Percentiles rank a stretch among this genome's conserved stretches.
Conservation (phyloP, 495 filamentous ascomycete species). For the Neurospora sp. region DNA sequence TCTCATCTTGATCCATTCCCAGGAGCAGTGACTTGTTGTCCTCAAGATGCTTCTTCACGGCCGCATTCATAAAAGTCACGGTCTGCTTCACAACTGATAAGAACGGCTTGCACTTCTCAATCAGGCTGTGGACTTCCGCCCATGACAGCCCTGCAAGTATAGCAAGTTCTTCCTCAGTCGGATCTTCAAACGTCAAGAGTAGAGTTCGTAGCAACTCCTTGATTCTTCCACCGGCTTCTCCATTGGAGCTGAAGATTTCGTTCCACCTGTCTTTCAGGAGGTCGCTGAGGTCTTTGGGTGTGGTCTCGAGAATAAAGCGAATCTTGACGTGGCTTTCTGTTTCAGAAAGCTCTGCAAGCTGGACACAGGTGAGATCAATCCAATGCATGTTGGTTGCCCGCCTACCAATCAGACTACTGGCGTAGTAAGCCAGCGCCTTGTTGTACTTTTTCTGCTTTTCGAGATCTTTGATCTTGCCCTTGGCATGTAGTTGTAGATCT, state of each 20-base stretch:
- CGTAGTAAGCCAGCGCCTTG: conserved; percentile 25
- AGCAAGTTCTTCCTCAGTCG: conserved; percentile 22
- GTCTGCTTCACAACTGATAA: conserved; percentile 18
- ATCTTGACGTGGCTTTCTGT: conserved; percentile 20
- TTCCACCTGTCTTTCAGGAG: conserved; percentile 23
- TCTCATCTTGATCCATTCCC: conserved; percentile 22
- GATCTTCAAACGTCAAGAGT: conserved; percentile 26
- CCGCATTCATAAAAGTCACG: conserved; percentile 14
- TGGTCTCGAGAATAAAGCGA: conserved; percentile 18
- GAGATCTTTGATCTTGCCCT: conserved; percentile 12
- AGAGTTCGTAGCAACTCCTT: conserved; percentile 27
- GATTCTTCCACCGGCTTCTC: conserved; percentile 17
- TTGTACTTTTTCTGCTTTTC: conserved; percentile 24
- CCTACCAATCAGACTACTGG: conserved; percentile 23
- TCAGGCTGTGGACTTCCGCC: conserved; percentile 15
- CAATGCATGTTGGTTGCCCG: conserved; percentile 26
- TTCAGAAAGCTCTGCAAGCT: conserved; percentile 19
- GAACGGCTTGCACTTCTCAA: conserved; percentile 25
- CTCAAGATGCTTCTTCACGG: neutral
- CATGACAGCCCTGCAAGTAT: conserved; percentile 17
- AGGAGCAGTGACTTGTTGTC: conserved; percentile 8
- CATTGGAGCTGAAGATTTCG: conserved; percentile 18
- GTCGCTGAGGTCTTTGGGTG: conserved; percentile 22
- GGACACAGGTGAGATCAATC: conserved; percentile 27
- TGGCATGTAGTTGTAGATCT: neutral